Evolutionary conservation across 2,329 filamentous ascomycete genomes (phyloP).

Genomic region (Xylariaceae sp.): DNA sequence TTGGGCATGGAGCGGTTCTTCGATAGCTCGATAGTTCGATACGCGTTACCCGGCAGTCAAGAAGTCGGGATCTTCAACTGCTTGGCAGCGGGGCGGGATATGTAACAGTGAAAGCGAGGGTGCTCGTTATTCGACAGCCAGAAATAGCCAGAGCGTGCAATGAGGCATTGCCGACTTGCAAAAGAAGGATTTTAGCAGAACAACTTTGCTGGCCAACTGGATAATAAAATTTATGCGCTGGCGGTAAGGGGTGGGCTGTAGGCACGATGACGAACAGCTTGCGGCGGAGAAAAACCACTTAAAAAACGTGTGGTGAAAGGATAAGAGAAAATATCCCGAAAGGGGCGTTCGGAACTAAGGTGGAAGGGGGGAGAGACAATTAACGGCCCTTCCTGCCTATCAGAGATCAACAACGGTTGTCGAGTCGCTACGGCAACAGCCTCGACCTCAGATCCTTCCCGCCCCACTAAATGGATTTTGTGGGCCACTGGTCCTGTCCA

Average conservation of each 20-base stretch:
- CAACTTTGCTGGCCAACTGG: conserved; percentile 11
- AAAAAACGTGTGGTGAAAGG: conserved; percentile 3
- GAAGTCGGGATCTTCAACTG: not conserved
- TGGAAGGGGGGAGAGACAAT: conserved; percentile 25
- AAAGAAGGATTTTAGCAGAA: conserved; percentile 7
- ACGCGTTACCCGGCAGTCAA: not conserved
- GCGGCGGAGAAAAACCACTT: conserved; percentile 21
- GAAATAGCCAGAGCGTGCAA: conserved; percentile 8
- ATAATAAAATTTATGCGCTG: not conserved
- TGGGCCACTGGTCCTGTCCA: conserved; percentile 11
- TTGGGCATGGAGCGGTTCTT: conserved; percentile 14
- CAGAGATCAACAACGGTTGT: conserved; percentile 26
- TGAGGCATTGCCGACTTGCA: conserved; percentile 16
- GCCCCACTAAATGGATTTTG: not conserved
- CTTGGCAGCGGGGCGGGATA: not conserved
- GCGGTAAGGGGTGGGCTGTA: conserved; percentile 6
- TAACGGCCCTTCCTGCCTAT: conserved; percentile 2
- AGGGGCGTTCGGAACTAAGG: conserved; percentile 8
- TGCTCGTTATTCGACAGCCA: conserved; percentile 9
- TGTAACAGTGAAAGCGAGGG: conserved; percentile 2
- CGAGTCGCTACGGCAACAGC: conserved; percentile 26
- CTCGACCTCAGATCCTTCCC: conserved; percentile 11
- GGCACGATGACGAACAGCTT: conserved; percentile 17
- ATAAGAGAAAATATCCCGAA: not conserved
- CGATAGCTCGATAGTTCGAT: not conserved